These are phyloP conservation scores for Geotrichum histeridarum DNA, from an alignment of 1,139 yeast genomes.

Conservation along the genomic window DNA sequence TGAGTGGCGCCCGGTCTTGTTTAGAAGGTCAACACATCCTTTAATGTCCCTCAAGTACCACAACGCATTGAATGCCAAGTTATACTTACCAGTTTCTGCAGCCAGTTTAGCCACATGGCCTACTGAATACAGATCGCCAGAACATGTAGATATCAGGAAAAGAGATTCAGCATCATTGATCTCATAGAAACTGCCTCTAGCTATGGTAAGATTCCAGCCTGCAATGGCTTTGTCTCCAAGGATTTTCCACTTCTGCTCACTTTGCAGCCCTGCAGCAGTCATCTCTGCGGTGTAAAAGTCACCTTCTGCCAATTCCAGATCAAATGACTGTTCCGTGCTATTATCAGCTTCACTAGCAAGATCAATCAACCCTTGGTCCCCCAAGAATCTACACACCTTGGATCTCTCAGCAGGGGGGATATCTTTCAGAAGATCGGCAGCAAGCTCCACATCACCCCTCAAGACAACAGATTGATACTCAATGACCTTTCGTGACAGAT, in stretches of 20 bases:
- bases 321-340: conserved; percentile 82
- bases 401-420: conserved; percentile 65
- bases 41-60: conserved; percentile 77
- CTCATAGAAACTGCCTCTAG: conserved; percentile 70
- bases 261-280: conserved; percentile 50
- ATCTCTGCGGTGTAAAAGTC: conserved; percentile 68
- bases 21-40: conserved; percentile 61
- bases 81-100: conserved; percentile 67
- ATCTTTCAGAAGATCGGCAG: conserved; percentile 58
- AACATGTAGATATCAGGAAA: conserved; percentile 74
- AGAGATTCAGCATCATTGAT: conserved; percentile 82
- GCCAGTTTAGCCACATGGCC: conserved; percentile 56
- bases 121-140: conserved; percentile 62
- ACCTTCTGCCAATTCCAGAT: conserved; percentile 65
- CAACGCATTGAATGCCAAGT: conserved; percentile 85
- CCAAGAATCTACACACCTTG: conserved; percentile 86
- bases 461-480: conserved; percentile 93
- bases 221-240: conserved; percentile 82
- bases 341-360: conserved; percentile 78
- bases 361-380: conserved; percentile 81
- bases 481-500: conserved; percentile 73
- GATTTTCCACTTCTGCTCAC: conserved; percentile 79
- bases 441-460: conserved; percentile 84
- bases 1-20: conserved; percentile 62
- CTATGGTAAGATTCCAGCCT: conserved; percentile 74